A percentile compares a stretch with the other conserved stretches of the same genome.
These are phyloP conservation scores for Solanum rostratum DNA, from an alignment of 257 asterid genomes.

Conservation along the genomic window DNA sequence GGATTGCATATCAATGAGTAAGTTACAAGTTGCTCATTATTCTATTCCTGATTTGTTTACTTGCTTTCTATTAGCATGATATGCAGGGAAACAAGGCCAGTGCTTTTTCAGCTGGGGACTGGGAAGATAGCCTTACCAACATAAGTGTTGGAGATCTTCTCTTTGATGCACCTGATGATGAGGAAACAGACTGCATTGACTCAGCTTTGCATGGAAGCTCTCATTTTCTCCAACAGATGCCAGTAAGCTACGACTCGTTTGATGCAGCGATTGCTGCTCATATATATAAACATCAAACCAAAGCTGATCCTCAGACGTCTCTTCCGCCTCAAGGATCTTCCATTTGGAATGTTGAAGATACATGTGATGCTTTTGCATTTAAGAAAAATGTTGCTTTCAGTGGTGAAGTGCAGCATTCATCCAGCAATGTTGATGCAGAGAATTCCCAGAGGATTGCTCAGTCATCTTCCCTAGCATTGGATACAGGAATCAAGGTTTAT, in stretches of 20 bases:
- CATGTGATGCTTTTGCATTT: slow-evolving; percentile 88
- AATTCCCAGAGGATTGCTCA: slow-evolving; percentile 14
- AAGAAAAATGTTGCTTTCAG: slow-evolving; percentile 31
- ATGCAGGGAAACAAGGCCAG: slow-evolving; percentile 20
- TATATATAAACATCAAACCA: slow-evolving; percentile 60
- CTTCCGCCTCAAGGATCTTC: slow-evolving; percentile 41
- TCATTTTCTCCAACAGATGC: slow-evolving; percentile 36
- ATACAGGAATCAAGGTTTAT: slow-evolving; percentile 39
- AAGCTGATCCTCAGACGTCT: slow-evolving; percentile 30
- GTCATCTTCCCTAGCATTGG: slow-evolving; percentile 28
- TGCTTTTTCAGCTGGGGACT: slow-evolving; percentile 52
- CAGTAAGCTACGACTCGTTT: slow-evolving; percentile 89
- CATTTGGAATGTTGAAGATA: slow-evolving; percentile 94
- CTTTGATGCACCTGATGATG: slow-evolving; percentile 33
- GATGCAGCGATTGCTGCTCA: slow-evolving; percentile 99
- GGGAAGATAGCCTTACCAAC: slow-evolving; percentile 92
- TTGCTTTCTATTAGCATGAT: slow-evolving; percentile 17
- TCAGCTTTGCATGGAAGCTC: slow-evolving; percentile 27
- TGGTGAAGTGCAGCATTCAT: slow-evolving; percentile 13
- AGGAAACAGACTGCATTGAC: slow-evolving; percentile 28
- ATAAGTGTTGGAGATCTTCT: slow-evolving; percentile 78
- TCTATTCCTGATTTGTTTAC: background rate
- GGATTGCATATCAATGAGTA: background rate
- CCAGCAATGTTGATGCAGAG: slow-evolving; percentile 18
- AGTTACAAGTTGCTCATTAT: background rate